phyloP scores from a whole-genome alignment of 2,329 filamentous ascomycete species.

The Pseudocercospora musae region DNA sequence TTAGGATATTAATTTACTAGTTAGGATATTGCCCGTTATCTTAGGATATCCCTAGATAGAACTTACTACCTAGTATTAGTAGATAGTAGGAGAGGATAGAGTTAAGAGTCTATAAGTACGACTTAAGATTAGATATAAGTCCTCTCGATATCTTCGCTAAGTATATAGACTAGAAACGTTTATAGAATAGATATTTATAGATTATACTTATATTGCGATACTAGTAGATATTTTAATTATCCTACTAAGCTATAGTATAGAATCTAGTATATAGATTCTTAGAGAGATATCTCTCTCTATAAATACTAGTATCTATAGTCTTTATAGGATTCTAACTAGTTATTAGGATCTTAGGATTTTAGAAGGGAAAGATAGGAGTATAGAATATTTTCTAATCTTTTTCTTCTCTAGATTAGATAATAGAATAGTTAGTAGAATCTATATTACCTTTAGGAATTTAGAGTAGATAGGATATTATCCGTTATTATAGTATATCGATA shows the following conservation, averaged over 20 bases:
- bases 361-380: not conserved
- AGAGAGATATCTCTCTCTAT: too few species aligned
- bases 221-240: not conserved
- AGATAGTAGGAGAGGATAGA: too few species aligned
- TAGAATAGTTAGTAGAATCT: not conserved
- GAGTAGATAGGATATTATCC: not conserved
- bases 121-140: too few species aligned
- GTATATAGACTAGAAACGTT: too few species aligned
- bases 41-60: too few species aligned
- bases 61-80: too few species aligned
- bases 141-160: too few species aligned
- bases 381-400: not conserved
- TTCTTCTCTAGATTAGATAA: not conserved
- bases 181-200: not conserved
- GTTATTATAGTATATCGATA: not conserved
- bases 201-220: not conserved
- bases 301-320: not conserved
- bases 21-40: too few species aligned
- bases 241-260: not conserved
- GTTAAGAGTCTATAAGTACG: too few species aligned
- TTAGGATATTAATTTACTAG: too few species aligned
- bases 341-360: not conserved
- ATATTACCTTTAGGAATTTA: not conserved
- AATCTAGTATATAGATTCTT: too few species aligned
- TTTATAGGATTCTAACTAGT: not conserved